Conservation (phyloP, 306 rosid species). For the Cucumis melo region DNA sequence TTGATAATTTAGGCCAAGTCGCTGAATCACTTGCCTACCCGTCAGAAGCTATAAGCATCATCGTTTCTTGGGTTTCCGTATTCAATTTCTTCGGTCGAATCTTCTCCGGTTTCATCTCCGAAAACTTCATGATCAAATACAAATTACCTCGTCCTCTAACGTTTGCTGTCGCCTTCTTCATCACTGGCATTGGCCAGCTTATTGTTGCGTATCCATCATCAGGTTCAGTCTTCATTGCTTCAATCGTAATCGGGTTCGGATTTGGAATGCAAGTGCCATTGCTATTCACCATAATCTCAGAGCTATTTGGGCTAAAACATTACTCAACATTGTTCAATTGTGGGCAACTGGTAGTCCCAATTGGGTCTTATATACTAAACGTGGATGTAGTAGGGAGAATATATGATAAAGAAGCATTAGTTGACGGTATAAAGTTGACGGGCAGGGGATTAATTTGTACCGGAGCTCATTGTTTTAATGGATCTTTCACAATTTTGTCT, state of each 20-base stretch:
- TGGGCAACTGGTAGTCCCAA: neutral
- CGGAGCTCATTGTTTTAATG: neutral
- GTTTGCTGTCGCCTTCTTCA: neutral
- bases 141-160: neutral
- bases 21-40: neutral
- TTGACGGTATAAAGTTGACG: neutral
- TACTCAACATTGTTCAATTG: neutral
- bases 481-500: neutral
- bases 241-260: neutral
- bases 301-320: neutral
- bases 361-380: neutral
- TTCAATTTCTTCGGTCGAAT: neutral
- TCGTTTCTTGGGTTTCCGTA: neutral
- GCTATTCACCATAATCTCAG: neutral
- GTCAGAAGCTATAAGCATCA: neutral
- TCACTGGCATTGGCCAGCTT: neutral
- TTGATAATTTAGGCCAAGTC: neutral
- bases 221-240: slow-evolving; percentile 10
- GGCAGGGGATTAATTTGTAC: neutral
- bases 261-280: slow-evolving; percentile 9
- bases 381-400: neutral
- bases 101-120: neutral
- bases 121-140: neutral
- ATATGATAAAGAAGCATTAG: slow-evolving; percentile 7
- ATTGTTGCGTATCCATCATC: neutral